These are phyloP conservation scores for Suillus variegatus DNA, from an alignment of 768 basidiomycete genomes.

Conservation along the genomic window DNA sequence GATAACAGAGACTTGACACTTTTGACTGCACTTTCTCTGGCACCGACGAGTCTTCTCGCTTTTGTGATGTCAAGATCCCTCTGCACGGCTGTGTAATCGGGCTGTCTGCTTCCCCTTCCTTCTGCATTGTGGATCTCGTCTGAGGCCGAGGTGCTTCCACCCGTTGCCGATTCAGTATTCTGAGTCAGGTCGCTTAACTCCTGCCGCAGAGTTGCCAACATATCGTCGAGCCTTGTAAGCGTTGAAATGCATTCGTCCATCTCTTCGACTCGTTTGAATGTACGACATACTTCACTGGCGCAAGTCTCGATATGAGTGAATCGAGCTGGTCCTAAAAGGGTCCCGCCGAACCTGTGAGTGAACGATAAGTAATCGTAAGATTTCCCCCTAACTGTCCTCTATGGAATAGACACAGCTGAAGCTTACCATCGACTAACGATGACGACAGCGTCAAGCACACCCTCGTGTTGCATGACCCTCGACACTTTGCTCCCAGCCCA, in stretches of 20 bases:
- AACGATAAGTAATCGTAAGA: neutral
- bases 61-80: constrained; percentile 55
- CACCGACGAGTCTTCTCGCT: constrained; percentile 65
- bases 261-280: constrained; percentile 68
- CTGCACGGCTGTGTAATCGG: constrained; percentile 48
- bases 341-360: constrained; percentile 72
- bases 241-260: constrained; percentile 60
- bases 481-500: constrained; percentile 66
- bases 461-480: constrained; percentile 68
- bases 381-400: neutral
- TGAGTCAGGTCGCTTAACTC: constrained; percentile 30
- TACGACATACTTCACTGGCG: constrained; percentile 69
- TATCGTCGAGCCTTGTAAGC: constrained; percentile 60
- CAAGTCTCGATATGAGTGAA: constrained; percentile 81
- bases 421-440: constrained; percentile 77
- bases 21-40: constrained; percentile 68
- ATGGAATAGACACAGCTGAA: neutral
- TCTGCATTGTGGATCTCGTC: neutral
- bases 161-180: neutral
- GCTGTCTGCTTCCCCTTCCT: constrained; percentile 26
- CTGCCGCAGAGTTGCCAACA: constrained; percentile 56
- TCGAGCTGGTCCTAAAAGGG: constrained; percentile 70
- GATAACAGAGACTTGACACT: constrained; percentile 58
- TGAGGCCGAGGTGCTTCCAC: neutral
- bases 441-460: constrained; percentile 75